Evolutionary conservation across 2,329 filamentous ascomycete genomes (phyloP), one percentile per base, ranked within the genome.

Genomic region (Ophiosphaerella narmari): DNA sequence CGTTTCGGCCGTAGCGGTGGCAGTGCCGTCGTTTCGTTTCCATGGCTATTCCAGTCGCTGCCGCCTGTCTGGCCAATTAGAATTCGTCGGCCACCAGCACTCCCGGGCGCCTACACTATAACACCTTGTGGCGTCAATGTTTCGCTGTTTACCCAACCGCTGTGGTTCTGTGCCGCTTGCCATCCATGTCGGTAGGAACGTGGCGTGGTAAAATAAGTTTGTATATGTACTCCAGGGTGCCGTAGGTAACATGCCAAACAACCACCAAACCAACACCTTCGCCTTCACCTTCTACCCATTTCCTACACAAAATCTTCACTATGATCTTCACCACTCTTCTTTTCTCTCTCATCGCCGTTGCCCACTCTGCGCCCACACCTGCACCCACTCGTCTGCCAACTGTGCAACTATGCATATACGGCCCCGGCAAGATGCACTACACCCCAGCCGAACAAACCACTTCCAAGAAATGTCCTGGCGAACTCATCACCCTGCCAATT

Each of bases 401-500:
- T n/a, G 49, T 60, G 2, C 42, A 50, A 3, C 43, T 62, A 7
- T 57, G 55, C 33, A 43, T 57, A 29, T 41, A 50, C 18, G 52
- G 55, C 26, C 43, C 54, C 12, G 32, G 43, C 24, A 45, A 31
- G 35, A 44, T 49, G n/a, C 54, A 55, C 42, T 43, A 35, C 16
- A 38, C 44, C 18, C 23, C 42, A 29, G 40, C 47, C 11, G 39
- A 45, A 9, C 57, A 62, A 44, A 16, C 39, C 50, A 5, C 52
- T 13, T 43, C 31, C n/a, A 43, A 45, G 18, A 43, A 42, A 11
- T 29, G 26, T 9, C 26, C 26, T 23, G 55, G 46, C n/a, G 42
- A 48, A 16, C 44, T 50, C 23, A 48, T 66, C 21, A 52, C 49
- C 5, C 8, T 63, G n/a, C 32, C 54, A 13, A 53, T 66, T 3